Percentiles rank a stretch among this genome's conserved stretches.
Conservation (phyloP, 2,329 filamentous ascomycete genomes). For the Plectosphaerella plurivora region DNA sequence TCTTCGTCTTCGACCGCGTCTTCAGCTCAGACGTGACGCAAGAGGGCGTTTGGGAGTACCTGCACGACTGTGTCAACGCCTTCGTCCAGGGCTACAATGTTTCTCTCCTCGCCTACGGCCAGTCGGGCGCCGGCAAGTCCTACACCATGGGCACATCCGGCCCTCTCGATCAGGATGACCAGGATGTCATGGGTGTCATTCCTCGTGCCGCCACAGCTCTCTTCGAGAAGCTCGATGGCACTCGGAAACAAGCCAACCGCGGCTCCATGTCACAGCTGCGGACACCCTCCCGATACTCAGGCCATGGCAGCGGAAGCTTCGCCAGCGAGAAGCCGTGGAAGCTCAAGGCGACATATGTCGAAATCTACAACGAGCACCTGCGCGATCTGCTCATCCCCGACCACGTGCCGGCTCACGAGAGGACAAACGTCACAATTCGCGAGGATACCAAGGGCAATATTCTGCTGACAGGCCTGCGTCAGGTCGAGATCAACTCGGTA, state of each 20-base stretch:
- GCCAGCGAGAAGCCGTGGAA: slow-evolving; percentile 74
- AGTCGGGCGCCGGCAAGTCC: slow-evolving; percentile 96
- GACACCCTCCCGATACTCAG: slow-evolving; percentile 74
- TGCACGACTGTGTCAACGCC: slow-evolving; percentile 81
- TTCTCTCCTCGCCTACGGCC: slow-evolving; percentile 91
- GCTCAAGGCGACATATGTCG: slow-evolving; percentile 87
- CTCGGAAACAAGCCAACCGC: slow-evolving; percentile 47
- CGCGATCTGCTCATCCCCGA: slow-evolving; percentile 86
- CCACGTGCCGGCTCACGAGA: slow-evolving; percentile 61
- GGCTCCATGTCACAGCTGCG: slow-evolving; percentile 73
- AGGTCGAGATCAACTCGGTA: slow-evolving; percentile 83
- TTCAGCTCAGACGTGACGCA: slow-evolving; percentile 81
- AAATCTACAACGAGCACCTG: slow-evolving; percentile 97
- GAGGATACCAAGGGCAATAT: slow-evolving; percentile 95
- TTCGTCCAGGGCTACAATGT: slow-evolving; percentile 98
- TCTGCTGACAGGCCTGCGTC: slow-evolving; percentile 81
- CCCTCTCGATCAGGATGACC: slow-evolving; percentile 68
- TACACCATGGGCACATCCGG: slow-evolving; percentile 98
- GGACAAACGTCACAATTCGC: slow-evolving; percentile 79
- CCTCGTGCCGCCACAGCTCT: slow-evolving; percentile 81
- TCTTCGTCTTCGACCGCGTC: slow-evolving; percentile 95
- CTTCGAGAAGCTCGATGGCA: slow-evolving; percentile 78
- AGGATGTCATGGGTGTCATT: slow-evolving; percentile 82
- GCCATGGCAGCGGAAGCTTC: slow-evolving; percentile 38
- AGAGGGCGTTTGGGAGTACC: slow-evolving; percentile 90